Base-by-base conservation (phyloP, 169 alveolate genomes). In the Cyclospora cayetanensis region DNA sequence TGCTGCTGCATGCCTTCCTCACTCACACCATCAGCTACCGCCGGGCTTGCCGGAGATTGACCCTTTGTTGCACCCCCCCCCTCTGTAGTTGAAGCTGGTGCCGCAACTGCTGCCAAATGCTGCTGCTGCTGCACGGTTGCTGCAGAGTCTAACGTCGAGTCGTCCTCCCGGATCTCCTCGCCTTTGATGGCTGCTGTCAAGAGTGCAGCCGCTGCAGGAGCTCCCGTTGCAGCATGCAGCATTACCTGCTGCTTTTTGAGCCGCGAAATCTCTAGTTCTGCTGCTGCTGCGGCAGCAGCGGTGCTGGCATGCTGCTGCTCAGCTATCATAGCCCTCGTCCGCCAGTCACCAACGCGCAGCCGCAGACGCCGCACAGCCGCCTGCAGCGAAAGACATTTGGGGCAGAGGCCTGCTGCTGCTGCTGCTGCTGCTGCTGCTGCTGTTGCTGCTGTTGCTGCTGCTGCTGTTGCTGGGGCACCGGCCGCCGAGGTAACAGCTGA, bases 361-460 rank as follows among this genome's bases (percentile, higher is more conserved):
- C 80, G 80, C 52, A 68, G 27, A 15, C 80, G 80, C 80, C 80
- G 46, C 80, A 68, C 46, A 68, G 80, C 80, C n/a, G 80, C 80
- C 80, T 68, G 80, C 80, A 68, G 80, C 52, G 80, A 42, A 31
- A 68, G 80, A 50, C 80, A 68, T 68, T 41, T 68, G 29, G 80
- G 80, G 80, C 80, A 68, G 53, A 68, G n/a, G 20, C 80, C 80
- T 68, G 80, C 80, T 68, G 80, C 80, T 68, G 80, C 80, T 68
- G 80, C 80, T 68, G 80, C 80, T 68, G 80, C 80, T 68, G 80
- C 80, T 31, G 80, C 80, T 68, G 80, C 80, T 68, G 76, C 76
- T 46, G 55, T n/a, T n/a, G n/a, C n/a, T n/a, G n/a, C n/a, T n/a
- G n/a, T n/a, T 65, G 77, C 77, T 65, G 77, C 77, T n/a, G 77